Evolutionary conservation across 306 rosid genomes (phyloP), one percentile per base, ranked within the genome.

Genomic region (Begonia peltatifolia): DNA sequence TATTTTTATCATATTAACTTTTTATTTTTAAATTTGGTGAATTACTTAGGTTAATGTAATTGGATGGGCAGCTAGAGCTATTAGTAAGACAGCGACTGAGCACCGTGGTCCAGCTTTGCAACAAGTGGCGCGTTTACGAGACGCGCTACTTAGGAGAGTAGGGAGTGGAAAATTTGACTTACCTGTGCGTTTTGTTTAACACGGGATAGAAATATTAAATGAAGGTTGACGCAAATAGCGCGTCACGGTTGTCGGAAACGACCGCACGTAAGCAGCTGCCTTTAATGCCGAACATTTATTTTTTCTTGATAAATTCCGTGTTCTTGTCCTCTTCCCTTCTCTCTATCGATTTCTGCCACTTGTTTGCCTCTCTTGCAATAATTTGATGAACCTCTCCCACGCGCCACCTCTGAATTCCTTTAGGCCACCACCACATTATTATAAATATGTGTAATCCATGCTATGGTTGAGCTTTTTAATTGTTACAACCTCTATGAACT

Each of bases 221-320:
- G 65, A 46, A 50, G 8, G 72, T 68, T 74, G 76, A 76, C 80
- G 68, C 68, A 43, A 74, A 70, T 18, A 52, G 65, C 58, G 65
- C 72, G 84, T 76, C 74, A 74, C 65, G 22, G 15, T 63, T 70
- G 90, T 68, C 76, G 68, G 82, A 81, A 66, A 67, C 55, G 69
- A 68, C 46, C 71, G 60, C 83, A 71, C 80, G 81, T 73, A 69
- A 69, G 71, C 60, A 58, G 74, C 78, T 72, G 79, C 71, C 74
- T 71, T 68, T 67, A 68, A 75, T 77, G 85, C 86, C 64, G 79
- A 80, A 79, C 70, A 67, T 61, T 57, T 52, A 71, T 53, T 74
- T 69, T 78, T 69, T 71, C 70, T 58, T 47, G 66, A 47, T 78
- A 66, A 71, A 51, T 75, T 64, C 62, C 72, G 66, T 70, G 74